Conservation (phyloP, 2,329 filamentous ascomycete species). For the Colletotrichum salicis region DNA sequence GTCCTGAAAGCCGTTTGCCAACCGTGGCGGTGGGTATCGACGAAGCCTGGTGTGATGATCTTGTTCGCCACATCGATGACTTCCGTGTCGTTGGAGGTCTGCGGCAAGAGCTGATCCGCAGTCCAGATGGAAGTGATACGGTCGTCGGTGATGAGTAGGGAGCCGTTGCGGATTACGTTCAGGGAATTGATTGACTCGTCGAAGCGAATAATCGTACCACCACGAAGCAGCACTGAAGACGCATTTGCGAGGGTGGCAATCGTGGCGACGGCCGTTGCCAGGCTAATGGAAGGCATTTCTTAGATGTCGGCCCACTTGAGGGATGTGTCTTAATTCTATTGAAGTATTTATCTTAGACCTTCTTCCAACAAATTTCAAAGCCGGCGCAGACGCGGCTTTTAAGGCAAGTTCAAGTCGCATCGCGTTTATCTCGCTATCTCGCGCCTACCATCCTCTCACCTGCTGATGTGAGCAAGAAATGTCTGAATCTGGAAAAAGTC, state of each 20-base stretch:
- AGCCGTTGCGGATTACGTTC: slow-evolving; percentile 51
- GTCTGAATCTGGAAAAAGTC: neutral
- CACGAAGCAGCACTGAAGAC: slow-evolving; percentile 42
- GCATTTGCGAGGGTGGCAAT: slow-evolving; percentile 23
- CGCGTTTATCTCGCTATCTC: neutral
- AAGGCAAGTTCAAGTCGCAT: neutral
- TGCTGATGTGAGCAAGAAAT: neutral
- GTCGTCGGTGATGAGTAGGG: slow-evolving; percentile 52
- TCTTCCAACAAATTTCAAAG: neutral
- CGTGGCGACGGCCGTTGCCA: slow-evolving; percentile 12
- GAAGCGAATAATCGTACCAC: slow-evolving; percentile 55
- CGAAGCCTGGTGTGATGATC: slow-evolving; percentile 65
- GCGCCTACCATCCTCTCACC: neutral
- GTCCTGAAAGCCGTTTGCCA: slow-evolving; percentile 68
- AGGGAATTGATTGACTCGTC: slow-evolving; percentile 46
- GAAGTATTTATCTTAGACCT: neutral
- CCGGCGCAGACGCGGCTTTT: neutral
- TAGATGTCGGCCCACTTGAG: neutral
- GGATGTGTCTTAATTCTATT: too few relatives aligned
- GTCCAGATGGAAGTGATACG: slow-evolving; percentile 47
- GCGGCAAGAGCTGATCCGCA: neutral
- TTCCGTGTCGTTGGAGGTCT: slow-evolving; percentile 43
- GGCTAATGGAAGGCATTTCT: slow-evolving; percentile 7
- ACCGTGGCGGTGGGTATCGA: slow-evolving; percentile 66
- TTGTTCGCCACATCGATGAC: slow-evolving; percentile 60